A percentile compares a stretch with the other conserved stretches of the same genome.
Conservation (phyloP, 2,329 filamentous ascomycete species). For the Fusarium sarcochroum region DNA sequence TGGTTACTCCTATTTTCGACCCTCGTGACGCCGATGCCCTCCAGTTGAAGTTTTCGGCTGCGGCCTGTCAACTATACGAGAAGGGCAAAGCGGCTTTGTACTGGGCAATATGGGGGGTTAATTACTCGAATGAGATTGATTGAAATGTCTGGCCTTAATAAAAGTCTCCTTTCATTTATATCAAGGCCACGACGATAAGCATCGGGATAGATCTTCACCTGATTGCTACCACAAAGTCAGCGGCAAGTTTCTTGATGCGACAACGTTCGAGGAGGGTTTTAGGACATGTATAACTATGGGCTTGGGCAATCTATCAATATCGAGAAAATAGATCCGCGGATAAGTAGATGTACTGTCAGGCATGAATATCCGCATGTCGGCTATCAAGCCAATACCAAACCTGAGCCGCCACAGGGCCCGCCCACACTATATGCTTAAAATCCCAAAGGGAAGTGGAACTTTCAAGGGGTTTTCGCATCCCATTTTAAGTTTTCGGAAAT, state of each 20-base stretch:
- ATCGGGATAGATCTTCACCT: too few species aligned
- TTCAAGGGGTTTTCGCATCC: slow-evolving; percentile 25
- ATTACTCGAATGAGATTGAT: background rate
- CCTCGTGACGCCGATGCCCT: background rate
- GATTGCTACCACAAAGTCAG: too few species aligned
- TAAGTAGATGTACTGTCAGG: background rate
- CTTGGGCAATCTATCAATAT: too few species aligned
- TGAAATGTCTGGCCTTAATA: background rate
- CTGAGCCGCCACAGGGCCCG: slow-evolving; percentile 16
- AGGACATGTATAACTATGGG: too few species aligned
- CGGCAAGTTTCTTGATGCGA: too few species aligned
- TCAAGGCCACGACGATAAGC: too few species aligned
- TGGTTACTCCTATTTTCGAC: background rate
- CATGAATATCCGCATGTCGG: slow-evolving; percentile 4
- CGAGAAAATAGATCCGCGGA: too few species aligned
- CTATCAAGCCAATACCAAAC: background rate
- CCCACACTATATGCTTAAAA: slow-evolving; percentile 3
- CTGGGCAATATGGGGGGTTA: background rate
- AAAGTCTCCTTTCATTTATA: background rate
- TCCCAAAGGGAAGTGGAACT: slow-evolving; percentile 15
- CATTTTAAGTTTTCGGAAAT: slow-evolving; percentile 27
- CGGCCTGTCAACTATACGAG: background rate
- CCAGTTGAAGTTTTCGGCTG: background rate
- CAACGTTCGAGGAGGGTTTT: too few species aligned
- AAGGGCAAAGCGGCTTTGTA: background rate